Base-by-base conservation (phyloP, 1,139 yeast species). In the Candida sp. region DNA sequence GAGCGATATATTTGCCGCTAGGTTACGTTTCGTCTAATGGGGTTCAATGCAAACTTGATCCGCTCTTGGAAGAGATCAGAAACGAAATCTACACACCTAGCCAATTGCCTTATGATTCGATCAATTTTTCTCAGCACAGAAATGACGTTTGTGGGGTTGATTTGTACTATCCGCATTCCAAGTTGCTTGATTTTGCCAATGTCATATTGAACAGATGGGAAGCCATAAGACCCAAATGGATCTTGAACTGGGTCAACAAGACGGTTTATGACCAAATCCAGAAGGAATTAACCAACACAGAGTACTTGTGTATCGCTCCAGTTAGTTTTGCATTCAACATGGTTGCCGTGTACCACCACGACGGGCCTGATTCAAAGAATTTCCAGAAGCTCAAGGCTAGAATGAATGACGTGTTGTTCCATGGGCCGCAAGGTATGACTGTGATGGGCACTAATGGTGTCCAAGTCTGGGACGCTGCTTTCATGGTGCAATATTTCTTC, bases 391-490 rank as follows among this genome's bases (percentile, higher is more conserved):
- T 88, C 40, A 66, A 81, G 47, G 77, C 73, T 30, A 75, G 96
- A 55, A 84, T 90, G 75, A 81, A 85, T 46, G 98, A 94, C 62
- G 85, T 85, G 38, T 63, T 91, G 50, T 93, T 90, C 69, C 88
- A 88, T 70, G 96, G 97, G 0, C 88, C 94, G 0, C 90, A 88
- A 63, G 99, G 99, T 3, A 80, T 94, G 86, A 84, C 94, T 4
- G 88, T 90, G 51, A 90, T 90, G 90, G 99, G 99, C 7, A 96
- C 99, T 0, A 96, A 96, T 68, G 99, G 99, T 30, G 92, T 91
- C 0, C 99, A 96, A 68, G 93, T 89, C 1, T 96, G 99, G 99
- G 99, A 96, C 68, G 87, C 87, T 23, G 93, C 98, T 0, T 94
- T 96, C 69, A 88, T 90, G 59, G 76, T 94, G 31, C 99, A 96